A percentile compares a stretch with the other conserved stretches of the same genome.
These are phyloP conservation scores for Isatis lusitanica DNA, from an alignment of 441 rosid genomes.

Conservation along the genomic window DNA sequence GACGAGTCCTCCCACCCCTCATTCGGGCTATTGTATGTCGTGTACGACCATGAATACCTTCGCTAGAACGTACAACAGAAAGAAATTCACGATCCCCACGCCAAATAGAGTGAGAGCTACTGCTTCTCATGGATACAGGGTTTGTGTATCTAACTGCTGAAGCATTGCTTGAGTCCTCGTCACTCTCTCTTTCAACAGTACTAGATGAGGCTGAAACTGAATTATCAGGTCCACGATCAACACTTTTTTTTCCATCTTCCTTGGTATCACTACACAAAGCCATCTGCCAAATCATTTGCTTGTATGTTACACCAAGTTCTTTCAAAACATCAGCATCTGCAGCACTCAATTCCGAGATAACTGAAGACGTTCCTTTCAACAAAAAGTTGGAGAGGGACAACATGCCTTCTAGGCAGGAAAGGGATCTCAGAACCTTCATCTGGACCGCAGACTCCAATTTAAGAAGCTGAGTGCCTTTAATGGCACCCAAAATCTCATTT, in stretches of 20 bases:
- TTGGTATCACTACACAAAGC: conserved; percentile 72
- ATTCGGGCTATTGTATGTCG: conserved; percentile 85
- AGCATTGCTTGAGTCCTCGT: conserved; percentile 67
- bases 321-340: conserved; percentile 92
- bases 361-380: conserved; percentile 77
- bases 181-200: conserved; percentile 81
- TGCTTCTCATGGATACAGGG: conserved; percentile 72
- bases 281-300: conserved; percentile 85
- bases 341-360: conserved; percentile 81
- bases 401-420: conserved; percentile 79
- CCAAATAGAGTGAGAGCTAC: conserved; percentile 72
- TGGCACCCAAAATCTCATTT: conserved; percentile 54
- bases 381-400: conserved; percentile 77
- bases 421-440: conserved; percentile 60
- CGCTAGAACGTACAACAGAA: conserved; percentile 81
- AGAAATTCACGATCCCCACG: conserved; percentile 80
- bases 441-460: conserved; percentile 56
- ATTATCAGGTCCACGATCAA: conserved; percentile 60
- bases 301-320: conserved; percentile 77
- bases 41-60: conserved; percentile 77
- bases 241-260: conserved; percentile 64
- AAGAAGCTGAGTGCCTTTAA: conserved; percentile 68
- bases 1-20: conserved; percentile 88
- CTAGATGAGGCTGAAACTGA: conserved; percentile 60
- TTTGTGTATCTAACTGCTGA: conserved; percentile 77